Percentiles rank a stretch among this genome's conserved stretches.
These are phyloP conservation scores for Penicillium sp. DNA, from an alignment of 2,329 filamentous ascomycete species.

Conservation along the genomic window DNA sequence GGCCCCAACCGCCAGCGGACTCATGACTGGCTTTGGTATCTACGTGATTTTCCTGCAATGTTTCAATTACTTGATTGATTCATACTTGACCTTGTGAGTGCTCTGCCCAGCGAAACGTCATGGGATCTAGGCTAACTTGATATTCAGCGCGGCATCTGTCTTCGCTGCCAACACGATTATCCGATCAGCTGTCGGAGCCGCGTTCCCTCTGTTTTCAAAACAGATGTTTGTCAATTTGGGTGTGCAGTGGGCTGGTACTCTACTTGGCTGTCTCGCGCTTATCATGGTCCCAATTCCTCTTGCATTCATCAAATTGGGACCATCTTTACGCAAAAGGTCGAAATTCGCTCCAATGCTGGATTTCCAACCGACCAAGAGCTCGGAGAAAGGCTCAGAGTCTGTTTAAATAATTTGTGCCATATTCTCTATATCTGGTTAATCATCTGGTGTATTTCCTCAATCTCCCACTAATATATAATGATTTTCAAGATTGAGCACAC, in stretches of 20 bases:
- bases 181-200: conserved; percentile 37
- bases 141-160: conserved; percentile 36
- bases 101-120: too few relatives aligned
- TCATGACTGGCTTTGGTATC: conserved; percentile 35
- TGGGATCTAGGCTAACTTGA: background rate
- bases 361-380: background rate
- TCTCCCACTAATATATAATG: too few relatives aligned
- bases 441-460: too few relatives aligned
- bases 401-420: conserved; percentile 5
- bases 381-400: conserved; percentile 6
- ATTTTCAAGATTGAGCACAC: too few relatives aligned
- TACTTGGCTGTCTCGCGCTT: conserved; percentile 38
- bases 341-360: conserved; percentile 26
- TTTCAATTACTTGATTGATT: conserved; percentile 43
- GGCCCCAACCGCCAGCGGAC: conserved; percentile 35
- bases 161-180: conserved; percentile 43
- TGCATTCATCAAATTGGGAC: conserved; percentile 34
- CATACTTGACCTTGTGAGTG: conserved; percentile 42
- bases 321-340: conserved; percentile 30
- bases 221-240: conserved; percentile 42
- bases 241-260: conserved; percentile 41
- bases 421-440: background rate
- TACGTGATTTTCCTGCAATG: conserved; percentile 36
- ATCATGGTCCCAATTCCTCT: conserved; percentile 44
- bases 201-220: conserved; percentile 39